Conservation (phyloP, 176 grass and related monocot genomes). For the Melocanna baccifera region DNA sequence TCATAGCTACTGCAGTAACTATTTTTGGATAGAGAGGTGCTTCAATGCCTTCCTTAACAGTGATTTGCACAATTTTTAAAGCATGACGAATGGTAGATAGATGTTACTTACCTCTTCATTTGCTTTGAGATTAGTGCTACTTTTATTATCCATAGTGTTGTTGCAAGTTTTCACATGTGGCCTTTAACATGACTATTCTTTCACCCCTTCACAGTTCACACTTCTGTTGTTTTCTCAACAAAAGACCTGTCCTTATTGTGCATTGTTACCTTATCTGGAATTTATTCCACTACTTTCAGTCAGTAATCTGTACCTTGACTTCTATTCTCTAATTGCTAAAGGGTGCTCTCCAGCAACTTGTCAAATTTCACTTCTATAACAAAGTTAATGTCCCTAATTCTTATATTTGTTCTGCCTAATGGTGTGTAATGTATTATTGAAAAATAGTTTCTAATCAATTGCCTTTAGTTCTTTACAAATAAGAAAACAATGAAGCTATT, state of each 20-base stretch:
- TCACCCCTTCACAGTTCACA: neutral
- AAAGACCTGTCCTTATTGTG: neutral
- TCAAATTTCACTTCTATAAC: neutral
- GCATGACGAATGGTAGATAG: no score
- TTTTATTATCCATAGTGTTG: no score
- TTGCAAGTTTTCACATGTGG: no score
- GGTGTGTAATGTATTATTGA: neutral
- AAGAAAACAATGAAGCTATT: neutral
- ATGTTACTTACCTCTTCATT: no score
- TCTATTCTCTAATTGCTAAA: neutral
- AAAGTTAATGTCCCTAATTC: neutral
- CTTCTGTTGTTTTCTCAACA: neutral
- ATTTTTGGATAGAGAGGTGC: no score
- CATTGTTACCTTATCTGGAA: neutral
- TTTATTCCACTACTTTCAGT: neutral
- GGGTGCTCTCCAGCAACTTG: neutral
- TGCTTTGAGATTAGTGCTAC: no score
- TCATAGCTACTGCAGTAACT: no score
- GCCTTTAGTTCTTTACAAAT: neutral
- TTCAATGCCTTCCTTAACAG: no score
- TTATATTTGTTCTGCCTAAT: neutral
- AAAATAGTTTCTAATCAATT: neutral
- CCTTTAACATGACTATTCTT: neutral
- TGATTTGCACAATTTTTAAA: no score
- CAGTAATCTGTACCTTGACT: neutral